These are phyloP conservation scores for Brassica cretica DNA, from an alignment of 345 rosid genomes.

Conservation along the genomic window DNA sequence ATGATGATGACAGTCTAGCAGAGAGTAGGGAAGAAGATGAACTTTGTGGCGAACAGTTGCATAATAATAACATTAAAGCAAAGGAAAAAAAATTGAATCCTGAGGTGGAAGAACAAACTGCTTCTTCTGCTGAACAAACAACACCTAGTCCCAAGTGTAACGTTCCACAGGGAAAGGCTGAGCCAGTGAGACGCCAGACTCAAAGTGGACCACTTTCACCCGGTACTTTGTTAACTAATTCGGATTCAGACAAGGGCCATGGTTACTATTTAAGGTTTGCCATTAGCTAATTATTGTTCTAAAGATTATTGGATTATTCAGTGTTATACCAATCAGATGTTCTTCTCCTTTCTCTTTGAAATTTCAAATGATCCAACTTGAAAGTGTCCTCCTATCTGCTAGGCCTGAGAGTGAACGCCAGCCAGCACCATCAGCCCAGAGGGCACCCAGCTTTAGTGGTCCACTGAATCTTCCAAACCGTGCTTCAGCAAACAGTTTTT, in stretches of 20 bases:
- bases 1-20: constrained; percentile 64
- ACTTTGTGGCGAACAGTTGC: constrained; percentile 38
- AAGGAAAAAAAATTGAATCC: constrained; percentile 54
- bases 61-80: constrained; percentile 40
- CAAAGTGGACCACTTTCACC: constrained; percentile 89
- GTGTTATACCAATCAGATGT: constrained; percentile 5
- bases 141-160: constrained; percentile 57
- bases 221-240: constrained; percentile 48
- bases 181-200: constrained; percentile 65
- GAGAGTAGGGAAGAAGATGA: constrained; percentile 60
- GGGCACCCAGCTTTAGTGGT: constrained; percentile 94
- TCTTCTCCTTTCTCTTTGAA: constrained; percentile 5
- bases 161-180: constrained; percentile 49
- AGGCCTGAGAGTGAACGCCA: constrained; percentile 74
- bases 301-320: constrained; percentile 10
- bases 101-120: constrained; percentile 52
- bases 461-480: constrained; percentile 93
- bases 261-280: constrained; percentile 61
- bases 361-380: constrained; percentile 16
- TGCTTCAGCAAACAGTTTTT: constrained; percentile 97
- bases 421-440: constrained; percentile 52
- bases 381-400: constrained; percentile 19
- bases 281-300: constrained; percentile 19
- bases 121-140: constrained; percentile 46
- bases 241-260: constrained; percentile 56